Percentiles rank a stretch among this genome's conserved stretches.
Evolutionary conservation across 2,329 filamentous ascomycete genomes (phyloP).

Genomic region (Xylaria sp.): DNA sequence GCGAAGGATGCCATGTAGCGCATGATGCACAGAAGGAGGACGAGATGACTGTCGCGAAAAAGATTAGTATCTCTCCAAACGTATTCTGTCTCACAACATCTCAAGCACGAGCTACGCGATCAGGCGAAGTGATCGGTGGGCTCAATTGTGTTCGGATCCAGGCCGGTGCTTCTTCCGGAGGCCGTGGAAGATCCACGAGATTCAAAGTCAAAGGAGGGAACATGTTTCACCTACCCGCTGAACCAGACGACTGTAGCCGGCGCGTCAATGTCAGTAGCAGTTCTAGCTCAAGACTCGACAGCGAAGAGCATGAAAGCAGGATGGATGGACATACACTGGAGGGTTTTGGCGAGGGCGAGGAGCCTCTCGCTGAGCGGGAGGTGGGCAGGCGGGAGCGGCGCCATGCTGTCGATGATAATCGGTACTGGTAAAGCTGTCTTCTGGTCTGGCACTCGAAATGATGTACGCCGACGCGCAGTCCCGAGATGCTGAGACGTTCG

Average conservation of each 20-base stretch:
- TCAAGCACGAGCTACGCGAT: background rate
- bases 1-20: slow-evolving; percentile 84
- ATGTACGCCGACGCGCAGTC: slow-evolving; percentile 4
- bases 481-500: background rate
- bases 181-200: background rate
- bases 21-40: slow-evolving; percentile 73
- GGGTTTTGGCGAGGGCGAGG: slow-evolving; percentile 72
- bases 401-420: slow-evolving; percentile 44
- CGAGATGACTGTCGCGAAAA: slow-evolving; percentile 62
- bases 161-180: slow-evolving; percentile 1
- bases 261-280: slow-evolving; percentile 33
- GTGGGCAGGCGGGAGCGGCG: slow-evolving; percentile 66
- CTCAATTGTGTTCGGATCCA: background rate
- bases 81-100: no score
- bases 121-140: background rate
- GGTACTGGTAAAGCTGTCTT: background rate
- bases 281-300: slow-evolving; percentile 15
- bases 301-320: background rate
- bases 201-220: slow-evolving; percentile 1
- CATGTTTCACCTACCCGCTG: slow-evolving; percentile 56
- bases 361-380: slow-evolving; percentile 71
- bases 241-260: slow-evolving; percentile 65
- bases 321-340: slow-evolving; percentile 66
- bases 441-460: background rate
- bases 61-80: slow-evolving; percentile 3